Evolutionary conservation across 169 alveolate genomes (phyloP).

Genomic region (Cystoisospora suis): DNA sequence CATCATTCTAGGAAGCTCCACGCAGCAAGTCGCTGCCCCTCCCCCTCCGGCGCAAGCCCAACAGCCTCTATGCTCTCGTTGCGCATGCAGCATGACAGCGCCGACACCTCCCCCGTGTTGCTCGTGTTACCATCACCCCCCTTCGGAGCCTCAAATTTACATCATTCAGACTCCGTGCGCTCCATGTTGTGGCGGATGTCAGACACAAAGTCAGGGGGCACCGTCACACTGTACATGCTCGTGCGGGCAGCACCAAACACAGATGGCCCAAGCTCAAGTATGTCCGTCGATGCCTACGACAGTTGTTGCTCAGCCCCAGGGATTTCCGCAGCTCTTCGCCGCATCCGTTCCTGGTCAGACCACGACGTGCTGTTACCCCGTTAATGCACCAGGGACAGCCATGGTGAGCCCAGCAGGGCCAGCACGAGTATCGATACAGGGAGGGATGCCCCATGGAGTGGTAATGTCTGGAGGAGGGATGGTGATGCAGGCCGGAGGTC

Average conservation of each 20-base stretch:
- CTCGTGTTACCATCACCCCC: neutral
- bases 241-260: neutral
- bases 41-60: no score
- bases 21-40: no score
- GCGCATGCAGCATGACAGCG: neutral
- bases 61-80: no score
- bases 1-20: no score
- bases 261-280: no score
- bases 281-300: no score
- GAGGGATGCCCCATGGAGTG: neutral
- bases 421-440: neutral
- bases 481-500: neutral
- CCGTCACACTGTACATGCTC: no score
- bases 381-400: neutral
- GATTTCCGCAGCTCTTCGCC: neutral
- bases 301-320: neutral
- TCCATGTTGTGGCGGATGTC: no score
- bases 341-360: neutral
- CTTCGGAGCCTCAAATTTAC: neutral
- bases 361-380: neutral
- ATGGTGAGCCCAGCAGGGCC: neutral
- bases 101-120: neutral
- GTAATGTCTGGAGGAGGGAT: neutral
- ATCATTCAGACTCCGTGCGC: neutral
- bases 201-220: no score